Percentiles rank a stretch among this genome's conserved stretches.
Conservation (phyloP, 2,329 filamentous ascomycete species). For the Aspergillus transmontanensis region DNA sequence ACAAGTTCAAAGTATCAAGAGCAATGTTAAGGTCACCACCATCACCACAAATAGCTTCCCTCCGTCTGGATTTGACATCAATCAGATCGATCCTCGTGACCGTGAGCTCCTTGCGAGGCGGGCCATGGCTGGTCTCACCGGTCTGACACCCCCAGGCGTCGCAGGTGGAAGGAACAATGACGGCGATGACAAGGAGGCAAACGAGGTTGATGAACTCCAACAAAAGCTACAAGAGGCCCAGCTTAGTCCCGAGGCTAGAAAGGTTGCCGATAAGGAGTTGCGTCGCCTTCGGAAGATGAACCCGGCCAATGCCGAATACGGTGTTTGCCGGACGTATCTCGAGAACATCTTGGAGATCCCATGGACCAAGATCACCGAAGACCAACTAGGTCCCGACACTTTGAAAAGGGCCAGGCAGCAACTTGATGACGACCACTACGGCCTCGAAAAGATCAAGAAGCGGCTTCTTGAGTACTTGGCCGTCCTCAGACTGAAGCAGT, state of each 20-base stretch:
- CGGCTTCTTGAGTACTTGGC: constrained; percentile 91
- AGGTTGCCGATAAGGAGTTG: constrained; percentile 87
- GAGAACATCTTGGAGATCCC: constrained; percentile 94
- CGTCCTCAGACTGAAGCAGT: constrained; percentile 92
- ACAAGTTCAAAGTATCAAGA: constrained; percentile 82
- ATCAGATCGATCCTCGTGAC: constrained; percentile 52
- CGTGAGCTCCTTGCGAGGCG: constrained; percentile 46
- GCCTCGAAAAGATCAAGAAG: constrained; percentile 96
- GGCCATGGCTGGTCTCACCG: constrained; percentile 47
- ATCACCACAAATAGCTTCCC: constrained; percentile 69
- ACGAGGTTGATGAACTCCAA: constrained; percentile 88
- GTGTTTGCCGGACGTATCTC: constrained; percentile 88
- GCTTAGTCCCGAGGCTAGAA: constrained; percentile 80
- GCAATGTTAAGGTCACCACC: constrained; percentile 81
- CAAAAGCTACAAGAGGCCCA: constrained; percentile 82
- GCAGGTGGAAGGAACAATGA: constrained; percentile 52
- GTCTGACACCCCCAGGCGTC: constrained; percentile 44
- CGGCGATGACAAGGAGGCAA: constrained; percentile 76
- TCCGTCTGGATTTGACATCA: constrained; percentile 61
- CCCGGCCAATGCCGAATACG: constrained; percentile 92
- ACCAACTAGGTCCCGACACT: constrained; percentile 80
- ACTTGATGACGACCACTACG: constrained; percentile 94
- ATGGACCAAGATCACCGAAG: constrained; percentile 82
- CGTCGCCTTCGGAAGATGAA: constrained; percentile 92
- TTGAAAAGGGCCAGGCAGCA: constrained; percentile 80